phyloP scores from a whole-genome alignment of 495 filamentous ascomycete species.

The Pyronema omphalodes region DNA sequence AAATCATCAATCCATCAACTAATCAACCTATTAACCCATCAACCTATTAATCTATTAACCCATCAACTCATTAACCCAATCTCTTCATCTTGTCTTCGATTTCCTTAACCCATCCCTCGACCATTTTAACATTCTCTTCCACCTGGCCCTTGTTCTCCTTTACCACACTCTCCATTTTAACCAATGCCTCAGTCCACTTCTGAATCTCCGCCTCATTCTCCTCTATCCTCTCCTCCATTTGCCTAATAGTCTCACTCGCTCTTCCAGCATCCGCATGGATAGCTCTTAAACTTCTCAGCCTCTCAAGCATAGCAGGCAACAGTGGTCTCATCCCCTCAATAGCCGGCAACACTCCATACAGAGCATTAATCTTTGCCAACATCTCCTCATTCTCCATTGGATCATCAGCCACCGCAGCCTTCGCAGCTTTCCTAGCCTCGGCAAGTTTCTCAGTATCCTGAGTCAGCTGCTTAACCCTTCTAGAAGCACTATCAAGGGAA shows the following conservation, averaged over 20 bases:
- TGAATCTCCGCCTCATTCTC: slow-evolving; percentile 70
- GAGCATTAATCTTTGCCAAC: slow-evolving; percentile 68
- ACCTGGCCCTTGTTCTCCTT: slow-evolving; percentile 48
- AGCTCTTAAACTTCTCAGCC: slow-evolving; percentile 61
- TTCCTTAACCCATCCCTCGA: slow-evolving; percentile 77
- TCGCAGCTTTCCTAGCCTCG: slow-evolving; percentile 52
- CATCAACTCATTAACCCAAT: neutral
- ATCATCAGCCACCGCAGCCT: slow-evolving; percentile 26
- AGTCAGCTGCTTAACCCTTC: slow-evolving; percentile 53
- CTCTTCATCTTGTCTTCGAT: slow-evolving; percentile 52
- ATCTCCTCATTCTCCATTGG: slow-evolving; percentile 36
- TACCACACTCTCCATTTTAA: slow-evolving; percentile 59
- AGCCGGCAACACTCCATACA: slow-evolving; percentile 74
- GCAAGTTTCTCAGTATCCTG: slow-evolving; percentile 65
- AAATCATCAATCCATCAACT: neutral
- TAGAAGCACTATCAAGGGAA: slow-evolving; percentile 54
- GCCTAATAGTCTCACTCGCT: slow-evolving; percentile 60
- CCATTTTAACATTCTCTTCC: slow-evolving; percentile 54
- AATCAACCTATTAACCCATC: too few species aligned
- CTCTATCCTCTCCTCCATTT: slow-evolving; percentile 57
- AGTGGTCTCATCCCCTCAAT: slow-evolving; percentile 76
- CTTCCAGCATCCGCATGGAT: slow-evolving; percentile 75
- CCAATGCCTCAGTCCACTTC: slow-evolving; percentile 68
- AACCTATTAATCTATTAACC: too few species aligned
- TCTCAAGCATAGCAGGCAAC: slow-evolving; percentile 68